Evolutionary conservation across 805 yeast species (phyloP).

Genomic region (Candida yuanshanica): DNA sequence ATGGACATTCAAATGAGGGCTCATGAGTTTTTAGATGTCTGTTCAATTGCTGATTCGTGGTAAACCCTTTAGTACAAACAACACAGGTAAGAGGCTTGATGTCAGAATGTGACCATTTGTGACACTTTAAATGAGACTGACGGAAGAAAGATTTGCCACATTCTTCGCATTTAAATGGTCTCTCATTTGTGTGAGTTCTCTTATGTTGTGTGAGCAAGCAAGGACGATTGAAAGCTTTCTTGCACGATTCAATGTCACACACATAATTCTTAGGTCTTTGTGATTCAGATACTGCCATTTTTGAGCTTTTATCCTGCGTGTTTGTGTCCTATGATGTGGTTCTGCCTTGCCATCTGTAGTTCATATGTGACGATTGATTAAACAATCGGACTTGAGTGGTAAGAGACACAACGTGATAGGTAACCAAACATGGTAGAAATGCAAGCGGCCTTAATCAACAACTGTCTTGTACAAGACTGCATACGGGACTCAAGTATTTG

Average conservation of each 20-base stretch:
- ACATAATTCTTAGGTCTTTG: slow-evolving; percentile 30
- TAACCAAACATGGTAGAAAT: too few species aligned
- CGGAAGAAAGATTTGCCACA: slow-evolving; percentile 61
- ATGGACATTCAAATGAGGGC: not conserved
- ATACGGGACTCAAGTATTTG: too few species aligned
- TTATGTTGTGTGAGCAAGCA: slow-evolving; percentile 55
- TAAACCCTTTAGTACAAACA: slow-evolving; percentile 55
- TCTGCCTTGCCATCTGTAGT: too few species aligned
- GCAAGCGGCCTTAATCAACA: too few species aligned
- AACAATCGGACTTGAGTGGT: too few species aligned
- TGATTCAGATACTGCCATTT: not conserved
- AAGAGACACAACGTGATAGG: too few species aligned
- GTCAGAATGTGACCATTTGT: slow-evolving; percentile 55
- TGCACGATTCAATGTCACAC: slow-evolving; percentile 43
- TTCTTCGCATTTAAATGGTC: slow-evolving; percentile 59
- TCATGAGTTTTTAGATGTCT: slow-evolving; percentile 55
- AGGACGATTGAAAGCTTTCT: slow-evolving; percentile 48
- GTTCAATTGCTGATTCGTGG: slow-evolving; percentile 47
- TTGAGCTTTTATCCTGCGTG: too few species aligned
- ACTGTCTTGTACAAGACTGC: too few species aligned
- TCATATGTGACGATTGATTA: too few species aligned
- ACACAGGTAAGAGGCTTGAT: slow-evolving; percentile 51
- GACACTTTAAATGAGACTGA: slow-evolving; percentile 72
- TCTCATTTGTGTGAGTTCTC: slow-evolving; percentile 64
- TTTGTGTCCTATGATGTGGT: too few species aligned